Base-by-base conservation (phyloP, 768 basidiomycete species). In the Boletus sensibilis region DNA sequence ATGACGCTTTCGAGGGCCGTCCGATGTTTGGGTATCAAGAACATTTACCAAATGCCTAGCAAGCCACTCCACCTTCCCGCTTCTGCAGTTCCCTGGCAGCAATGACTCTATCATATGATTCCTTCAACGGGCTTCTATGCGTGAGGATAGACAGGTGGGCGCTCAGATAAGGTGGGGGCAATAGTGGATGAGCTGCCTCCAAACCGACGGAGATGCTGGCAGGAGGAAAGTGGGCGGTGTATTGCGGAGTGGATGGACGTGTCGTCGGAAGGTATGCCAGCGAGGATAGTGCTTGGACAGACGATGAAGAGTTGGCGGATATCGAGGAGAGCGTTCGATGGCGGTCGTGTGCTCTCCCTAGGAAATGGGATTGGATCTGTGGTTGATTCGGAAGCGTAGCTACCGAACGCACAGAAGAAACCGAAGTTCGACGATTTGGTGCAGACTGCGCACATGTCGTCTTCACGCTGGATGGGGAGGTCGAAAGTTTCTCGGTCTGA, bases 111-210 rank as follows among this genome's bases (percentile, higher is more conserved):
- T 90, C 88, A 63, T 83, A 84, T 23, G 86, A 83, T 68, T 89
- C 89, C 62, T 81, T 77, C 54, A 91, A 74, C 23, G 90, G 88
- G 49, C 79, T 83, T 48, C 85, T 79, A 69, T 84, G 78, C 18
- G 80, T 75, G 33, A 90, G 74, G 45, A 88, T 80, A 20, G 87
- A 87, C 68, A 90, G 75, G 56, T 92, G 90, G 55, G 85, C 82
- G 61, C 76, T 81, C 58, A 88, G 69, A 65, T 90, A 90, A 40
- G 88, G 88, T 4, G 82, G 80, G 0, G 90, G 90, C 23, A 91
- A 77, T 18, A 90, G 76, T 0, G 87, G 81, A 66, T 92, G 90
- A 10, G 87, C 81, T 25, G 72, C 75, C 65, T 89, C 86, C 20
- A 82, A 72, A 52, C 82, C 76, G 23, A 74, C 73, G 46, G 79